These are phyloP conservation scores for Parastagonospora avenae DNA, from an alignment of 2,329 filamentous ascomycete genomes.

Conservation along the genomic window DNA sequence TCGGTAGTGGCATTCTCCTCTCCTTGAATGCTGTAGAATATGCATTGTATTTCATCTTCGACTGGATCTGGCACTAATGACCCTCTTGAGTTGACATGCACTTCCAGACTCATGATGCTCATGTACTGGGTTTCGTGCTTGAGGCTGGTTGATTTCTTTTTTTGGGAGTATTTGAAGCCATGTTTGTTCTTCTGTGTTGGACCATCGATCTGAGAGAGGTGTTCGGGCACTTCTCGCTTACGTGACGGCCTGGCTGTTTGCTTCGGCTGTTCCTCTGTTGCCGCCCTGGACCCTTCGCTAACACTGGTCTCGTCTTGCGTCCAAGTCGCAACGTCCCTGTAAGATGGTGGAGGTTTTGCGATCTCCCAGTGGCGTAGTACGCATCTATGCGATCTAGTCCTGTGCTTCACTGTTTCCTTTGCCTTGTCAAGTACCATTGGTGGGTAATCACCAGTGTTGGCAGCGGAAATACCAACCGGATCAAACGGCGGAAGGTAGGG, in stretches of 20 bases:
- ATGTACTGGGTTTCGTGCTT: conserved; percentile 90
- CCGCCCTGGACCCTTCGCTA: conserved; percentile 10
- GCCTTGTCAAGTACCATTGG: conserved; percentile 56
- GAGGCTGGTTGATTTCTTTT: conserved; percentile 73
- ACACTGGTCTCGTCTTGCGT: conserved; percentile 49
- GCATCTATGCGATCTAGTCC: conserved; percentile 62
- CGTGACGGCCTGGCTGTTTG: conserved; percentile 20
- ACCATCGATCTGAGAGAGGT: conserved; percentile 83
- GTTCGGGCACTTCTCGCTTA: conserved; percentile 23
- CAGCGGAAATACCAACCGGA: conserved; percentile 61
- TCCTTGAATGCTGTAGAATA: conserved; percentile 89
- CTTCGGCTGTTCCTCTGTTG: conserved; percentile 4
- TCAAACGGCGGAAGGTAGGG: conserved; percentile 84
- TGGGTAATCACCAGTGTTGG: conserved; percentile 60
- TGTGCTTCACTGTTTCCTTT: conserved; percentile 58
- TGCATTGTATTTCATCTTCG: conserved; percentile 82
- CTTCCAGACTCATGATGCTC: conserved; percentile 92
- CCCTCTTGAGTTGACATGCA: conserved; percentile 87
- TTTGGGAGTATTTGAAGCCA: conserved; percentile 86
- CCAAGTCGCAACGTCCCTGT: conserved; percentile 73
- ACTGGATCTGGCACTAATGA: conserved; percentile 85
- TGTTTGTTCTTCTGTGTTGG: conserved; percentile 82
- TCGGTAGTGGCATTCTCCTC: conserved; percentile 67
- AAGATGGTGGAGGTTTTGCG: conserved; percentile 70
- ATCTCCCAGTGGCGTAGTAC: conserved; percentile 78